Evolutionary conservation across 257 asterid genomes (phyloP), one percentile per base, ranked within the genome.

Genomic region (Datura wrightii): DNA sequence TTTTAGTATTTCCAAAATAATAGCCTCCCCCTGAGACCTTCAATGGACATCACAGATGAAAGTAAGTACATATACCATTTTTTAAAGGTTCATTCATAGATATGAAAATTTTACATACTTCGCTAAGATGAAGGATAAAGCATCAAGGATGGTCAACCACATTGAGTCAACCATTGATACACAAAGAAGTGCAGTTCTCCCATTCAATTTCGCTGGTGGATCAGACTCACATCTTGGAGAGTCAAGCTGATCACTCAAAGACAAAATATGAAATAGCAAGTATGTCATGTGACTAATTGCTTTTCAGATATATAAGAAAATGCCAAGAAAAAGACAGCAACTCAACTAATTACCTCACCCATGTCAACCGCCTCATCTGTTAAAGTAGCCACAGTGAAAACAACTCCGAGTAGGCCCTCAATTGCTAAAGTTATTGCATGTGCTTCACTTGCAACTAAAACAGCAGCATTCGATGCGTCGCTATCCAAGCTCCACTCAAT

Each of bases 21-120:
- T 96, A 83, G 99, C 99, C 94, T 96, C 99, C 34, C 99, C 99
- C 87, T 96, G 98, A 67, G 99, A 96, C 90, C 99, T 96, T 84
- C 72, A 88, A 87, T 34, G 85, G 48, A 24, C 85, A 76, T 76
- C 60, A 50, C 44, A 48, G 24, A 52, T 24, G 81, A 76, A 48
- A 76, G 41, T 76, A 50, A 82, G 48, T 48, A 48, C 50, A 66
- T 50, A 82, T 13, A 63, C 50, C 59, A 63, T 48, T 19, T 48
- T 81, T 18, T 41, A 11, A 44, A 65, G 84, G 71, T 42, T 91
- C 87, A 92, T 42, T 66, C 39, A 79, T 18, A 62, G 39, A 79
- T 24, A 79, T 82, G 55, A 82, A 81, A 86, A 13, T 87, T 87
- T 56, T 81, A 84, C 91, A 90, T 90, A 96, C 99, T 92, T 96